Conservation (phyloP, 2,329 filamentous ascomycete genomes). For the Cryoendolithus antarcticus region DNA sequence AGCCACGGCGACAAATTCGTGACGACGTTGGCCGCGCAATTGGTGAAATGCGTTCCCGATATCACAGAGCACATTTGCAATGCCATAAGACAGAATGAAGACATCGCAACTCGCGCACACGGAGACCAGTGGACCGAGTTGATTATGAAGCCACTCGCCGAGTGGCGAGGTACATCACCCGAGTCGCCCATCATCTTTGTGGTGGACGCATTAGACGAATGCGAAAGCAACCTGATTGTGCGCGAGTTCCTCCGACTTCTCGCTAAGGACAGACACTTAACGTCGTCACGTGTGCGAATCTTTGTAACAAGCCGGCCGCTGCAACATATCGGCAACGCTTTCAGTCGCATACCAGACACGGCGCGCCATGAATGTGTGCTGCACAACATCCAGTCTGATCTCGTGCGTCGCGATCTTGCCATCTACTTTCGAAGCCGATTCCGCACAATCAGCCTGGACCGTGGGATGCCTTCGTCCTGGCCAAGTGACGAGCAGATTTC, state of each 20-base stretch:
- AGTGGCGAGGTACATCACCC: background rate
- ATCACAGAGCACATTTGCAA: conserved; percentile 8
- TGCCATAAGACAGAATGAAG: conserved; percentile 2
- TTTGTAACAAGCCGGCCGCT: conserved; percentile 36
- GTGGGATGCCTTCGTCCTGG: conserved; percentile 14
- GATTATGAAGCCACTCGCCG: conserved; percentile 2
- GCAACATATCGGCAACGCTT: conserved; percentile 26
- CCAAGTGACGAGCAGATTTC: conserved; percentile 16
- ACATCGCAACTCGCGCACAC: conserved; percentile 1
- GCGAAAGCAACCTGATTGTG: conserved; percentile 14
- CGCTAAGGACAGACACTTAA: too few species aligned
- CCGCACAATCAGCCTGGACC: conserved; percentile 6
- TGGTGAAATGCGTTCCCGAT: conserved; percentile 6
- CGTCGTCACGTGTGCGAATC: conserved; percentile 14
- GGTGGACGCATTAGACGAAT: conserved; percentile 27
- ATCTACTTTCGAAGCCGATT: conserved; percentile 24
- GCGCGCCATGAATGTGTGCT: conserved; percentile 23
- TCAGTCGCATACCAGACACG: conserved; percentile 17
- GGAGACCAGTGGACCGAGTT: conserved; percentile 6
- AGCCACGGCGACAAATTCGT: conserved; percentile 15
- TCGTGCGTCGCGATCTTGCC: conserved; percentile 27
- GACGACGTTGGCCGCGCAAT: conserved; percentile 14
- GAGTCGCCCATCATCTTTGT: conserved; percentile 13
- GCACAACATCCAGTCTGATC: conserved; percentile 21
- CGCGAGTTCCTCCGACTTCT: too few species aligned